A percentile compares a stretch with the other conserved stretches of the same genome.
phyloP scores from a whole-genome alignment of 2,329 filamentous ascomycete genomes.

The Cladophialophora psammophila region DNA sequence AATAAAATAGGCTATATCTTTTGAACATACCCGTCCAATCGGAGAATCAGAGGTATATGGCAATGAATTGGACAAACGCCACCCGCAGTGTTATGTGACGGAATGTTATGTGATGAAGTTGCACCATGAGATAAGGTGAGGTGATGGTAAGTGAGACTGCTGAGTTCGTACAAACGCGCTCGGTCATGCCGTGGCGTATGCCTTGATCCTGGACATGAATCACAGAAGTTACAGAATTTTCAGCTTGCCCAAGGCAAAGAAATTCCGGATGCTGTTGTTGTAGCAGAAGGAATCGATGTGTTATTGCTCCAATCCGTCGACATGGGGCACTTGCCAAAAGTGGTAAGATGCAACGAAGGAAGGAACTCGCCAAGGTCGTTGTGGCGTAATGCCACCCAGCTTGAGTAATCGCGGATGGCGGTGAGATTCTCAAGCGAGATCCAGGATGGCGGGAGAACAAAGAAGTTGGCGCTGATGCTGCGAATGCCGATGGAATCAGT shows the following conservation, averaged over 20 bases:
- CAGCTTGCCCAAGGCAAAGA: neutral
- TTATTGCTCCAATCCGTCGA: neutral
- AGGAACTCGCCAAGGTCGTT: slow-evolving; percentile 2
- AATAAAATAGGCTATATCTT: slow-evolving; percentile 18
- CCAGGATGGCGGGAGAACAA: neutral
- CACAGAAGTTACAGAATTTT: neutral
- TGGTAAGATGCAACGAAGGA: slow-evolving; percentile 6
- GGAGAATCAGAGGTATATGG: neutral
- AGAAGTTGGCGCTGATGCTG: neutral
- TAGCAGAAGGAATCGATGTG: neutral
- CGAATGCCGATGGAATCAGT: slow-evolving; percentile 8
- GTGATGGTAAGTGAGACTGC: neutral
- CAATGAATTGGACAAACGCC: slow-evolving; percentile 6
- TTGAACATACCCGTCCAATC: slow-evolving; percentile 6
- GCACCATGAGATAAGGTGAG: slow-evolving; percentile 1
- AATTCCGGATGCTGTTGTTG: neutral
- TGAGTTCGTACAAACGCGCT: neutral
- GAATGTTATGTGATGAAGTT: slow-evolving; percentile 16
- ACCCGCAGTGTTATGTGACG: slow-evolving; percentile 17
- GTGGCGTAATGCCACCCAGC: slow-evolving; percentile 9
- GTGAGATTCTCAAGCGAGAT: neutral
- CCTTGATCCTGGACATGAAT: neutral
- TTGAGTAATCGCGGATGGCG: slow-evolving; percentile 11
- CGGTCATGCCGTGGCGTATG: neutral
- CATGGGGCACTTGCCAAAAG: slow-evolving; percentile 1